These are phyloP conservation scores for Debaryomyces udenii DNA, from an alignment of 1,139 yeast genomes.

Conservation along the genomic window DNA sequence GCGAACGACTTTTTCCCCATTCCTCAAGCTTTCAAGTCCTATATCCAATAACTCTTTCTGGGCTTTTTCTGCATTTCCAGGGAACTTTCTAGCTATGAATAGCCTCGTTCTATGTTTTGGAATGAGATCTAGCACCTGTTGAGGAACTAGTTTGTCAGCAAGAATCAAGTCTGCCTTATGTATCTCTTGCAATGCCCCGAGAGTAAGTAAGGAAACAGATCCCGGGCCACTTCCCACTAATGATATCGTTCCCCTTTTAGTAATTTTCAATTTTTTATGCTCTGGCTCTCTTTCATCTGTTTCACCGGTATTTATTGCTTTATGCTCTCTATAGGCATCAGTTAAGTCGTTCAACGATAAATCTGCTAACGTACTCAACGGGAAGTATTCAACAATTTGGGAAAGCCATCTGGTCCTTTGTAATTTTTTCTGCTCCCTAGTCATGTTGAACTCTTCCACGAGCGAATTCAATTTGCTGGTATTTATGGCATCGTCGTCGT, in stretches of 20 bases:
- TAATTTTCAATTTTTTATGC: slow-evolving; percentile 9
- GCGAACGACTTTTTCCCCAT: slow-evolving; percentile 81
- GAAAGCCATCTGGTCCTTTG: slow-evolving; percentile 83
- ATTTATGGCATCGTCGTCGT: slow-evolving; percentile 73
- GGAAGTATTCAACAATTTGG: slow-evolving; percentile 90
- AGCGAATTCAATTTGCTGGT: slow-evolving; percentile 60
- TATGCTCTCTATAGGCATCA: slow-evolving; percentile 31
- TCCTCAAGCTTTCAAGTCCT: slow-evolving; percentile 64
- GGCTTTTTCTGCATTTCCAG: slow-evolving; percentile 95
- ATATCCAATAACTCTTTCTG: slow-evolving; percentile 77
- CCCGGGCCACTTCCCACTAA: slow-evolving; percentile 97
- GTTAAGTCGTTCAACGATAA: slow-evolving; percentile 61
- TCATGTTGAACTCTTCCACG: slow-evolving; percentile 62
- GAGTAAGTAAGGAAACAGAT: slow-evolving; percentile 74
- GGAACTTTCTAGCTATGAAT: slow-evolving; percentile 90
- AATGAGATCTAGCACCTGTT: slow-evolving; percentile 77
- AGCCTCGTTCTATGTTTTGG: slow-evolving; percentile 69
- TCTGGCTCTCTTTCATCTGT: slow-evolving; percentile 10
- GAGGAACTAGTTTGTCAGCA: slow-evolving; percentile 93
- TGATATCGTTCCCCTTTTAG: slow-evolving; percentile 59
- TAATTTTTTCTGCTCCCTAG: slow-evolving; percentile 52
- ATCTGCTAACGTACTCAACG: slow-evolving; percentile 62
- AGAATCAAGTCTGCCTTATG: slow-evolving; percentile 79
- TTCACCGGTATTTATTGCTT: slow-evolving; percentile 6
- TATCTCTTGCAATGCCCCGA: slow-evolving; percentile 84